A percentile compares a stretch with the other conserved stretches of the same genome.
These are phyloP conservation scores for Boletus pseudopeckii DNA, from an alignment of 768 basidiomycete species.

Conservation along the genomic window DNA sequence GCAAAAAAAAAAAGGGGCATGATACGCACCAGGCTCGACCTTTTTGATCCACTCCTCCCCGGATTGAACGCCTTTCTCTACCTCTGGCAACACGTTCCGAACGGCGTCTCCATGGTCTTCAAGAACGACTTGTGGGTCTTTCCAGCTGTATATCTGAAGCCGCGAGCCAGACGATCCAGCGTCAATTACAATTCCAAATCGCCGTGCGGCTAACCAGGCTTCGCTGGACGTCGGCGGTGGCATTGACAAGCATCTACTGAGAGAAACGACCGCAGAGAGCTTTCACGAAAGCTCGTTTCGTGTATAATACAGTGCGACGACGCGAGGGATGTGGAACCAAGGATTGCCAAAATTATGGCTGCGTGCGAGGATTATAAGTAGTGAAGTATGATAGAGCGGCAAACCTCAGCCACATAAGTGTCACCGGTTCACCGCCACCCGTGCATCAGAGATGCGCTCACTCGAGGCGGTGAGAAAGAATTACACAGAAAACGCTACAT, in stretches of 20 bases:
- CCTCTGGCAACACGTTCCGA: constrained; percentile 64
- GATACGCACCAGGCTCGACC: constrained; percentile 83
- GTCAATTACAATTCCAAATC: constrained; percentile 94
- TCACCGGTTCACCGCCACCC: background rate
- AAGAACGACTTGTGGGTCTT: constrained; percentile 64
- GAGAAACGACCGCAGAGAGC: constrained; percentile 22
- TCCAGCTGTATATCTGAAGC: constrained; percentile 97
- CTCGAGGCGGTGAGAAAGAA: background rate
- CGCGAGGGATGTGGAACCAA: background rate
- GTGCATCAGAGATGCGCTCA: background rate
- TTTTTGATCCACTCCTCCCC: constrained; percentile 87
- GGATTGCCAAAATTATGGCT: background rate
- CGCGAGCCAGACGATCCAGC: constrained; percentile 97
- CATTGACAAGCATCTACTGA: constrained; percentile 46
- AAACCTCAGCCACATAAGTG: constrained; percentile 4
- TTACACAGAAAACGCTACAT: background rate
- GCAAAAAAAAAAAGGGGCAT: too few species aligned
- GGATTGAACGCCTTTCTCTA: constrained; percentile 84
- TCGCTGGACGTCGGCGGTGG: constrained; percentile 70
- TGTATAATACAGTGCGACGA: constrained; percentile 5
- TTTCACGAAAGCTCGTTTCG: constrained; percentile 16
- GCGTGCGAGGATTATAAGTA: background rate
- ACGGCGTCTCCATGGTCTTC: constrained; percentile 49
- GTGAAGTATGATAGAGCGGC: background rate
- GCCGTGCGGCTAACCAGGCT: constrained; percentile 74